phyloP scores from a whole-genome alignment of 148 eudicot species.

The Chenopodium suecicum region DNA sequence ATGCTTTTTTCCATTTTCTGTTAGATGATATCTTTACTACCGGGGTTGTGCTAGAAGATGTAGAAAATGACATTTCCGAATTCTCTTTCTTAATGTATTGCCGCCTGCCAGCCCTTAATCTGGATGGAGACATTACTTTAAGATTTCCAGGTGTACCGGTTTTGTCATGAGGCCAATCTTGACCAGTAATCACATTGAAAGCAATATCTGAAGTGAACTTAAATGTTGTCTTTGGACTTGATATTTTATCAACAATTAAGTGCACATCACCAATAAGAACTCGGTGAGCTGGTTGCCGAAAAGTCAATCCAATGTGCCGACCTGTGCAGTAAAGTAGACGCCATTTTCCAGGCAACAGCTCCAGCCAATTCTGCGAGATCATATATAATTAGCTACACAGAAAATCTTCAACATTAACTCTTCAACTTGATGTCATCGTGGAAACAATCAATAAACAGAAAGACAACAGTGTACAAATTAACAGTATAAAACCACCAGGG shows the following conservation, averaged over 20 bases:
- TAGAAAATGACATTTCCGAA: constrained; percentile 25
- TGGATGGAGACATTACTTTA: constrained; percentile 40
- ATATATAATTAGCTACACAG: neutral
- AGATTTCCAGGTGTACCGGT: constrained; percentile 58
- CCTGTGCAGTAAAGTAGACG: constrained; percentile 82
- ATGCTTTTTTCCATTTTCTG: constrained; percentile 70
- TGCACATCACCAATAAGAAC: constrained; percentile 65
- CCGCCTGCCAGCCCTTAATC: constrained; percentile 75
- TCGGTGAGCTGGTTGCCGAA: constrained; percentile 72
- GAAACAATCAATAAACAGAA: neutral
- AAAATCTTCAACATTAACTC: neutral
- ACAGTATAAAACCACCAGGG: neutral
- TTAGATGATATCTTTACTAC: constrained; percentile 50
- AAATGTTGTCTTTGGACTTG: constrained; percentile 46
- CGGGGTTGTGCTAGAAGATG: constrained; percentile 34
- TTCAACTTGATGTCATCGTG: neutral
- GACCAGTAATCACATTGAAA: constrained; percentile 55
- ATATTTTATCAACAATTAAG: constrained; percentile 40
- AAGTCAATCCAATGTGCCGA: constrained; percentile 79
- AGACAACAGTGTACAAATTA: neutral
- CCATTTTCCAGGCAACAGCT: constrained; percentile 86
- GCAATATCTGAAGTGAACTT: constrained; percentile 52
- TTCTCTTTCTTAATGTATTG: constrained; percentile 59
- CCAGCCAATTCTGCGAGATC: constrained; percentile 68
- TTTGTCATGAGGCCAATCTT: constrained; percentile 83